Percentiles rank a stretch among this genome's conserved stretches.
These are phyloP conservation scores for Umbelopsis sp. DNA, from an alignment of 192 early-diverging fungal genomes.

Conservation along the genomic window DNA sequence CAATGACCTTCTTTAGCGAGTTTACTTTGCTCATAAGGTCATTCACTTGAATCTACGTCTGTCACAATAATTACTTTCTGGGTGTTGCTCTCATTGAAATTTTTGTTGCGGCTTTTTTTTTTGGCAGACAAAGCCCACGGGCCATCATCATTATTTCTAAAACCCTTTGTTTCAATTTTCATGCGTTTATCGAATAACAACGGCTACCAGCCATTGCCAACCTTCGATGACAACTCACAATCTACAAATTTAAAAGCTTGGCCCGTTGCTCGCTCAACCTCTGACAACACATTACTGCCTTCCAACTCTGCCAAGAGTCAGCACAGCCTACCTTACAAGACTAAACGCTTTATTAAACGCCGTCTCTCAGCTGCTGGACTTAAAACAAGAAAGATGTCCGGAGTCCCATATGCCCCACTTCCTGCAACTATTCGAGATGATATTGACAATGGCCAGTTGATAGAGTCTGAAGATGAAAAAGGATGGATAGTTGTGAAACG, in stretches of 20 bases:
- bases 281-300: constrained; percentile 3
- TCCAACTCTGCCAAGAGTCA: not conserved
- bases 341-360: constrained; percentile 15
- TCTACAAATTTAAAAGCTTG: not conserved
- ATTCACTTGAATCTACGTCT: no score
- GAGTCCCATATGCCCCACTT: constrained; percentile 22
- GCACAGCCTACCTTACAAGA: constrained; percentile 7
- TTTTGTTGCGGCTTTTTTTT: not conserved
- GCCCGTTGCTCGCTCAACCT: not conserved
- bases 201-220: constrained; percentile 18
- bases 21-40: not conserved
- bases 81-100: not conserved
- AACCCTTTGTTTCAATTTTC: not conserved
- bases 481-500: constrained; percentile 37
- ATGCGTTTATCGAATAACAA: constrained; percentile 16
- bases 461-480: constrained; percentile 17
- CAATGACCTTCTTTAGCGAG: constrained; percentile 2
- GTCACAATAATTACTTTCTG: not conserved
- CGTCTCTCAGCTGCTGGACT: constrained; percentile 13
- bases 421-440: constrained; percentile 34
- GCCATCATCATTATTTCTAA: no score
- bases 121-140: not conserved
- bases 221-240: not conserved
- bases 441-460: constrained; percentile 29
- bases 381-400: constrained; percentile 12